A percentile compares a stretch with the other conserved stretches of the same genome.
phyloP scores from a whole-genome alignment of 805 yeast species.

The Wickerhamomyces ciferrii region DNA sequence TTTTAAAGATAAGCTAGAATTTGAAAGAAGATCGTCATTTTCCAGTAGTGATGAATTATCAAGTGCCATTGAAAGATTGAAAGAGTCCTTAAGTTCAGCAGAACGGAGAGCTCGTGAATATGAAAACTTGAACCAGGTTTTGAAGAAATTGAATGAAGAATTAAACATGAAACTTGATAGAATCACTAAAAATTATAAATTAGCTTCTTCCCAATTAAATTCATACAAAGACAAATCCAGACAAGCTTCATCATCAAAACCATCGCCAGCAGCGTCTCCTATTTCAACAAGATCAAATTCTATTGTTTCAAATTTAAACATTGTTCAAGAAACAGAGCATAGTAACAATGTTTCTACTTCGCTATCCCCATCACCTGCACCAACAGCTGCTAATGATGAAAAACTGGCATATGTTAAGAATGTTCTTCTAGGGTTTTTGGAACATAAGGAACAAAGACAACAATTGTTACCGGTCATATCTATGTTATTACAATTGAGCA shows the following conservation, averaged over 20 bases:
- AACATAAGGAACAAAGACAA: constrained; percentile 86
- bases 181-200: constrained; percentile 63
- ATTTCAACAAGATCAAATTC: constrained; percentile 33
- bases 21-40: constrained; percentile 17
- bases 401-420: constrained; percentile 80
- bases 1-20: constrained; percentile 24
- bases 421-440: constrained; percentile 85
- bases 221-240: constrained; percentile 32
- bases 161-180: constrained; percentile 62
- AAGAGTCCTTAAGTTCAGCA: constrained; percentile 46
- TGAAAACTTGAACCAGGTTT: constrained; percentile 45
- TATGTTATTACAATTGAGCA: constrained; percentile 61
- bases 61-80: constrained; percentile 34
- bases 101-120: constrained; percentile 49
- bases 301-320: constrained; percentile 21
- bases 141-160: constrained; percentile 63
- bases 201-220: constrained; percentile 53
- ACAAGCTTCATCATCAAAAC: constrained; percentile 2
- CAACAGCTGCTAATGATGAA: constrained; percentile 18
- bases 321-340: not conserved
- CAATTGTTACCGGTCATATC: constrained; percentile 83
- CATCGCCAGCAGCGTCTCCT: constrained; percentile 18
- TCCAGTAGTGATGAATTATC: constrained; percentile 27
- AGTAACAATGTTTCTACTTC: not conserved
- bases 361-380: not conserved